These are phyloP conservation scores for Gilbertella persicaria DNA, from an alignment of 371 early-diverging fungal species.

Conservation along the genomic window DNA sequence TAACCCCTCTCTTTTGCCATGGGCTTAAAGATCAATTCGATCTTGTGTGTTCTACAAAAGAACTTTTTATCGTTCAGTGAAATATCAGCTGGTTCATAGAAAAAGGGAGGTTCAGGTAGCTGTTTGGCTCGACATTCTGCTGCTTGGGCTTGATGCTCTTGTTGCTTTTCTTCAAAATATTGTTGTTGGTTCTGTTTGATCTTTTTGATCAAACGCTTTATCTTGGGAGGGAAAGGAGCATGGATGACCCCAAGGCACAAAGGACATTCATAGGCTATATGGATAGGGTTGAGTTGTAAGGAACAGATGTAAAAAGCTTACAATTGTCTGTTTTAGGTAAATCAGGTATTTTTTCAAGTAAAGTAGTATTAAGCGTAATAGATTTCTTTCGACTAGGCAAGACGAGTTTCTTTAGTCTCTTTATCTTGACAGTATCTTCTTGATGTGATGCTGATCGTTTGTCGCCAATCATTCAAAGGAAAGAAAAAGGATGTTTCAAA, in stretches of 20 bases:
- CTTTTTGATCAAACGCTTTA: not conserved
- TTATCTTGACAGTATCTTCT: too few relatives aligned
- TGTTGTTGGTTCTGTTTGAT: not conserved
- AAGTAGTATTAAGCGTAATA: too few relatives aligned
- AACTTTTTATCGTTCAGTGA: constrained; percentile 3
- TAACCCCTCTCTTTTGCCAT: constrained; percentile 36
- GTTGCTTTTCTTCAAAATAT: not conserved
- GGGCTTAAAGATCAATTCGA: constrained; percentile 44
- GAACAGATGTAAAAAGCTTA: too few relatives aligned
- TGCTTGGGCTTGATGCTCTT: not conserved
- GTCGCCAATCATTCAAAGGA: too few relatives aligned
- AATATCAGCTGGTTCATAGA: not conserved
- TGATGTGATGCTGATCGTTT: too few relatives aligned
- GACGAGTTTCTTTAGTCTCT: too few relatives aligned
- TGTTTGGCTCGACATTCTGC: not conserved
- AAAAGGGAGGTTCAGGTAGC: not conserved
- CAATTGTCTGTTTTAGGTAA: too few relatives aligned
- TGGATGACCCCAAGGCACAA: not conserved
- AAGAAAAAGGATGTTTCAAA: too few relatives aligned
- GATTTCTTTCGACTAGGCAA: too few relatives aligned
- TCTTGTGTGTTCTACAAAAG: constrained; percentile 50
- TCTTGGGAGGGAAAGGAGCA: constrained; percentile 2
- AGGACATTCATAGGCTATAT: constrained; percentile 11
- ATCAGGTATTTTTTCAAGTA: too few relatives aligned
- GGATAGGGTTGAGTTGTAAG: too few relatives aligned